phyloP scores from a whole-genome alignment of 2,329 filamentous ascomycete species.

The Chalaropsis ovoidea region DNA sequence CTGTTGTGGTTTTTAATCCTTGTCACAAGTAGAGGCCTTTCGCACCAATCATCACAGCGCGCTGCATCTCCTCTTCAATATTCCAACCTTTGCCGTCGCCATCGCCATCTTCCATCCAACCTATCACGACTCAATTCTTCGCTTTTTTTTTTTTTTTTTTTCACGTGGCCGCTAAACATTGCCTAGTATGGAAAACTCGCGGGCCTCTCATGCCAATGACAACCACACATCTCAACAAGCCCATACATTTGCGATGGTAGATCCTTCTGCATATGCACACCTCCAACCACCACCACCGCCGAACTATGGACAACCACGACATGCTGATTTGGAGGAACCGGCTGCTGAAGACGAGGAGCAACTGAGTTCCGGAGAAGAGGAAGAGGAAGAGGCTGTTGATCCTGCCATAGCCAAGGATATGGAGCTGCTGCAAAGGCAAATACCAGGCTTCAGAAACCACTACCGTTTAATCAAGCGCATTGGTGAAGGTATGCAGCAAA shows the following conservation, averaged over 20 bases:
- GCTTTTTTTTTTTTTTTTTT: background rate
- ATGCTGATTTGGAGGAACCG: constrained; percentile 34
- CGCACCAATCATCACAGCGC: background rate
- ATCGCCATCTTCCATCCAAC: background rate
- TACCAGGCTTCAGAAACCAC: constrained; percentile 70
- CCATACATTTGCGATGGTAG: constrained; percentile 24
- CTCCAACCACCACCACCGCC: constrained; percentile 14
- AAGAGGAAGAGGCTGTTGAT: constrained; percentile 55
- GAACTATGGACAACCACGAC: constrained; percentile 36
- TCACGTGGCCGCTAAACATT: background rate
- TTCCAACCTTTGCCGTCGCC: background rate
- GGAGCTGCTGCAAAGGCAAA: constrained; percentile 68
- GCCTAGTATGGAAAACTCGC: constrained; percentile 15
- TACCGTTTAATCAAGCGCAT: constrained; percentile 94
- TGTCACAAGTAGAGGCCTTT: background rate
- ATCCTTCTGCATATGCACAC: constrained; percentile 19
- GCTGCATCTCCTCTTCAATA: background rate
- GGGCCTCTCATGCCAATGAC: constrained; percentile 1
- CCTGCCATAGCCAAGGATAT: constrained; percentile 72
- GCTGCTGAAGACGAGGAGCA: constrained; percentile 34
- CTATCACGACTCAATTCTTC: background rate
- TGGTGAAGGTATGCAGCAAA: constrained; percentile 63
- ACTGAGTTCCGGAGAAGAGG: constrained; percentile 33
- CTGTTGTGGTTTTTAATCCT: background rate
- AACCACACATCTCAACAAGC: constrained; percentile 18